Evolutionary conservation across 2,329 filamentous ascomycete genomes (phyloP).

Genomic region (Colletotrichum sp.): DNA sequence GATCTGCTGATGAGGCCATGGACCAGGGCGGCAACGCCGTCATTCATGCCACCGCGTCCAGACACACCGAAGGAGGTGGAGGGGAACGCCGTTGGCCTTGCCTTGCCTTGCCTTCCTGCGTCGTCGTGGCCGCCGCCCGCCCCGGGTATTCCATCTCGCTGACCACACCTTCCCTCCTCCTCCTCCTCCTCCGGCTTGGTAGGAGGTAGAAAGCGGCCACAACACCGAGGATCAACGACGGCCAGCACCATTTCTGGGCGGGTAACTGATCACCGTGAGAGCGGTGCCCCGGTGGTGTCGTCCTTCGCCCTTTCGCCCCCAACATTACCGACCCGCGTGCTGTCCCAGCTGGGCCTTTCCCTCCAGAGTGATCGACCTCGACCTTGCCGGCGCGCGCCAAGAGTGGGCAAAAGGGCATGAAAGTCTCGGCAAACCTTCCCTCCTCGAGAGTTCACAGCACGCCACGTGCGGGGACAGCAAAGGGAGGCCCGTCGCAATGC

Average conservation of each 20-base stretch:
- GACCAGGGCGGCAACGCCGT: neutral
- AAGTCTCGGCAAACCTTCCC: constrained; percentile 20
- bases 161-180: neutral
- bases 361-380: constrained; percentile 6
- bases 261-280: neutral
- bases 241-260: neutral
- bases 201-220: neutral
- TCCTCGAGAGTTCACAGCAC: constrained; percentile 3
- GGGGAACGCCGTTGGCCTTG: neutral
- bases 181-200: neutral
- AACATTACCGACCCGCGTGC: neutral
- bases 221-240: neutral
- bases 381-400: constrained; percentile 13
- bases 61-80: neutral
- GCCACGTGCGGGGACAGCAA: constrained; percentile 14
- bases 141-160: neutral
- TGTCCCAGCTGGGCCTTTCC: neutral
- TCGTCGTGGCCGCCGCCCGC: neutral
- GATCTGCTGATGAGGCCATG: constrained; percentile 1
- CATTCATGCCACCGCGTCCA: neutral
- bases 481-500: neutral
- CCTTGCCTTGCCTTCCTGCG: neutral
- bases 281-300: neutral
- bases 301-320: neutral
- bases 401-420: constrained; percentile 11